Base-by-base conservation (phyloP, 371 early-diverging fungal species). In the Mortierella sp. region DNA sequence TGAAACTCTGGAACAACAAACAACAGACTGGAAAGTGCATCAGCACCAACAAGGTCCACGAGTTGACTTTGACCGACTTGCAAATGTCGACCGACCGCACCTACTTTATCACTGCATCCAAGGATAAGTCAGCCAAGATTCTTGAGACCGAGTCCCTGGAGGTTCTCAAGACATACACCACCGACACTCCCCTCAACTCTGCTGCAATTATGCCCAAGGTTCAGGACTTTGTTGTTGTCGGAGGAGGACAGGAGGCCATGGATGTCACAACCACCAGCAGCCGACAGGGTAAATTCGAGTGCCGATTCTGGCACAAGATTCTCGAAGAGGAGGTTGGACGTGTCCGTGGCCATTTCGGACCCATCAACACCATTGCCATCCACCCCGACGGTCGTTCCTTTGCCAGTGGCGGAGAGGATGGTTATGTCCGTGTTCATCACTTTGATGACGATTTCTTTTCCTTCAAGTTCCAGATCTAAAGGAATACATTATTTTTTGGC, bases 341-440 rank as follows among this genome's bases (percentile, higher is more conserved):
- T 80, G 97, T 98, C 71, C 97, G 95, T 90, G 99, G 99, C 57
- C 99, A 99, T 88, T 99, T 99, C 90, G 99, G 99, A 84, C 99
- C 99, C 74, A 99, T 99, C 91, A 99, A 99, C 92, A 98, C 99
- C 24, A 93, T 99, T 79, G 98, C 99, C 44, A 97, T 99, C 79
- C 97, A 97, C 88, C 99, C 99, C 28, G 94, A 95, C 79, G 99
- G 99, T 71, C 95, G 91, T 80, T 93, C 92, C 80, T 98, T 97
- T 89, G 96, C 99, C 69, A 95, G 95, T 79, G 99, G 99, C 87
- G 98, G 98, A 88, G 99, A 99, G 90, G 99, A 99, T 89, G 99
- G 99, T 88, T 96, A 95, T 72, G 95, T 99, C 53, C 96, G 98
- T 80, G 91, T 99, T 48, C 98, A 99, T 90, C 95, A 96, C 87